Conservation (phyloP, 1,139 yeast genomes). For the Geotrichum reessii region DNA sequence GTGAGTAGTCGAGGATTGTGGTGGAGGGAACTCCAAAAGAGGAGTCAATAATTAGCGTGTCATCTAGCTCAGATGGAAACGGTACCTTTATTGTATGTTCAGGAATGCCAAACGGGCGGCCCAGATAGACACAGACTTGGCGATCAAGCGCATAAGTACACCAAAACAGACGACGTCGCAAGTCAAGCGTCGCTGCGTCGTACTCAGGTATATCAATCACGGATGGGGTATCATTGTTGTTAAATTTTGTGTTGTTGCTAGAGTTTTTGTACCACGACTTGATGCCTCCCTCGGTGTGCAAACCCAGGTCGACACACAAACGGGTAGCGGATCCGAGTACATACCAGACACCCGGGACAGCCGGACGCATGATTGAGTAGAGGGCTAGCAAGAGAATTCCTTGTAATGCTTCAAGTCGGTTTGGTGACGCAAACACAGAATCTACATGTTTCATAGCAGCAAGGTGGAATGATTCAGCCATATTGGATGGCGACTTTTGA, state of each 20-base stretch:
- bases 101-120: slow-evolving; percentile 69
- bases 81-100: slow-evolving; percentile 59
- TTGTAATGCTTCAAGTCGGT: slow-evolving; percentile 65
- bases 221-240: too few species aligned
- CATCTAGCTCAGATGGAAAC: slow-evolving; percentile 72
- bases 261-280: too few species aligned
- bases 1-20: slow-evolving; percentile 27
- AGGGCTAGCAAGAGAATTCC: slow-evolving; percentile 62
- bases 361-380: slow-evolving; percentile 51
- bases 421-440: slow-evolving; percentile 51
- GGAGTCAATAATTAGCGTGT: slow-evolving; percentile 47
- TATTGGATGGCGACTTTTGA: slow-evolving; percentile 59
- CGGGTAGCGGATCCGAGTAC: slow-evolving; percentile 75
- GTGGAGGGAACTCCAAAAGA: slow-evolving; percentile 15
- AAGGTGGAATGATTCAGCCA: slow-evolving; percentile 64
- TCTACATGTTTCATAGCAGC: slow-evolving; percentile 63
- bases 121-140: slow-evolving; percentile 65
- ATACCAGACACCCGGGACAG: slow-evolving; percentile 89
- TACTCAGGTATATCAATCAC: too few species aligned
- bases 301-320: slow-evolving; percentile 73
- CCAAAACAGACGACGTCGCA: slow-evolving; percentile 80
- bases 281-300: slow-evolving; percentile 60
- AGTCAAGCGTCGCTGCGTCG: slow-evolving; percentile 57
- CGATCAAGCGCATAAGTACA: slow-evolving; percentile 81
- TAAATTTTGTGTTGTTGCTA: too few species aligned